phyloP scores from a whole-genome alignment of 2,329 filamentous ascomycete species.

The Epichloe glyceriae region DNA sequence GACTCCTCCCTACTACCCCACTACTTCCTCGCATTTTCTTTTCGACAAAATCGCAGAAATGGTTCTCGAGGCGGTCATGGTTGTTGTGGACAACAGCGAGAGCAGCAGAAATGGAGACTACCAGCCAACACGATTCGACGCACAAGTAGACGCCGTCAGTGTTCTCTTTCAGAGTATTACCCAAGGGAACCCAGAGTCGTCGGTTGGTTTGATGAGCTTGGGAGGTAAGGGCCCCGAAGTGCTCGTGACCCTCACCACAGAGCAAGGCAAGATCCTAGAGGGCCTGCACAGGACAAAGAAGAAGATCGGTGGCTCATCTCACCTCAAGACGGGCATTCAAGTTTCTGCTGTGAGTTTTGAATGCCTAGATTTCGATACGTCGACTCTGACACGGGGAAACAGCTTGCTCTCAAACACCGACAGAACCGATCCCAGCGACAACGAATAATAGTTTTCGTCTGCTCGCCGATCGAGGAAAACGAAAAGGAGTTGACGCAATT shows the following conservation, averaged over 20 bases:
- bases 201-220: conserved; percentile 98
- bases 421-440: conserved; percentile 96
- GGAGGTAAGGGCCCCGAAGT: conserved; percentile 95
- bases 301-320: conserved; percentile 81
- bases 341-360: conserved; percentile 67
- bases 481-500: conserved; percentile 81
- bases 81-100: conserved; percentile 99
- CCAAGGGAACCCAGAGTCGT: conserved; percentile 89
- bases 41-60: conserved; percentile 48
- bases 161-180: conserved; percentile 94
- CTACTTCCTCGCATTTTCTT: background rate
- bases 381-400: conserved; percentile 7
- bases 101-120: conserved; percentile 92
- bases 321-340: conserved; percentile 88
- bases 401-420: conserved; percentile 94
- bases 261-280: conserved; percentile 89
- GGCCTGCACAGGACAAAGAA: conserved; percentile 77
- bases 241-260: conserved; percentile 87
- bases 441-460: conserved; percentile 93
- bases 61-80: conserved; percentile 98
- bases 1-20: too few species aligned
- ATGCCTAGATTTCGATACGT: too few species aligned
- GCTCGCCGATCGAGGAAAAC: conserved; percentile 80
- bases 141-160: conserved; percentile 88
- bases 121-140: conserved; percentile 87